Evolutionary conservation across 106 monocot species (phyloP), one percentile per base, ranked within the genome.

Genomic region (Acanthochlamys bracteata): DNA sequence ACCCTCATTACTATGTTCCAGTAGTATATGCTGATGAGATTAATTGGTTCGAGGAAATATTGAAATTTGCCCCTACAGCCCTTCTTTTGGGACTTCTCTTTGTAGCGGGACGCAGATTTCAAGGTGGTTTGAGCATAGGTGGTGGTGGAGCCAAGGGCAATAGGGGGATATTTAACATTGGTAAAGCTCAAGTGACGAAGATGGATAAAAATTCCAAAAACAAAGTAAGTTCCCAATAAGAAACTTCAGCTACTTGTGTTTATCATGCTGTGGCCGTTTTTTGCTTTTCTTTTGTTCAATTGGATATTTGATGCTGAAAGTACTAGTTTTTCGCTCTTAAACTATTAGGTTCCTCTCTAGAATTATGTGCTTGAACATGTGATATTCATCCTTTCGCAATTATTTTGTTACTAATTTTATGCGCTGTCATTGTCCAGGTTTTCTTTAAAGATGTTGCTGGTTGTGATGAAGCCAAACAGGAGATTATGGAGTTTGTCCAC

Each of bases 401-500:
- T 33, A 3, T 1, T 33, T 33, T 33, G 4, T 33, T 6, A 3
- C 33, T 33, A 6, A 33, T 33, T 33, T 33, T 33, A 33, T 33
- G 33, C 33, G 4, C 33, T 6, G 1, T 33, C 33, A 1, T 69
- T 11, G 7, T 63, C 20, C 68, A 95, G 95, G 79, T 92, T 55
- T 92, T 58, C 54, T 98, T 98, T 64, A 91, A 92, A 73, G 98
- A 98, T 67, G 98, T 98, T 45, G 91, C 95, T 75, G 98, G 98
- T 11, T 98, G 98, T 71, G 98, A 98, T 64, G 98, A 98, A 71
- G 98, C 98, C 51, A 98, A 98, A 77, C 85, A 92, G 78, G 98
- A 98, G 79, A 98, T 98, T 6, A 98, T 98, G 91, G 98, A 98
- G 59, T 98, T 98, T 80, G 98, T 98, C 55, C 88, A 98, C 66